Base-by-base conservation (phyloP, 305 asterid species). In the Fraxinus sp. region DNA sequence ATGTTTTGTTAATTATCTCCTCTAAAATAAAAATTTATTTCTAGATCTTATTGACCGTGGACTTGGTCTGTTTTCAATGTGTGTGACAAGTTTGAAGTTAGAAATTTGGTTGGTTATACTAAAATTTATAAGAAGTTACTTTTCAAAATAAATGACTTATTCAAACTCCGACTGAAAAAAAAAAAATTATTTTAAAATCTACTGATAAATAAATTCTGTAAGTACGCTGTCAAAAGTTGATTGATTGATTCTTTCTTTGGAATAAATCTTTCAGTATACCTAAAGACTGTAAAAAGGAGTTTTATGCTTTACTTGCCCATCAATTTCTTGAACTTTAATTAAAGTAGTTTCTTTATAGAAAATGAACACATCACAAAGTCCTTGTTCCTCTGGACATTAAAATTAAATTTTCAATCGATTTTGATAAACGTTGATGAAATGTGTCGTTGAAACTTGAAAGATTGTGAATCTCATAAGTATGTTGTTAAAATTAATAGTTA, bases 241-340 rank as follows among this genome's bases (percentile, higher is more conserved):
- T 7, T 35, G 39, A 26, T 66, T 1, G 32, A 66, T 10, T 62
- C 13, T 9, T 22, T 22, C 32, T 24, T 20, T 62, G 33, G 16
- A 24, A 64, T 64, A 64, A 22, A 64, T 11, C 32, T 30, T 4
- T 14, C 37, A 28, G 20, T 13, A 5, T 32, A 30, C 24, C 39
- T 11, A 22, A 62, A 62, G 71, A 76, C 10, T 1, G 18, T 24
- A 76, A 44, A 49, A 76, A 22, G 4, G 37, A 22, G 59, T 20
- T 30, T 16, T 49, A 66, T 66, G 76, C 82, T 66, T 79, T 79
- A 1, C 82, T 79, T 79, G 77, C 2, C 18, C 18, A 5, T 37
- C 30, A 24, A 66, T 62, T 22, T 79, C 59, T 64, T 79, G 41
- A 37, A 66, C 20, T 39, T 66, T 28, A 66, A 79, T 64, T 35